phyloP scores from a whole-genome alignment of 78 protist species.

The Pigoraptor vietnamica region DNA sequence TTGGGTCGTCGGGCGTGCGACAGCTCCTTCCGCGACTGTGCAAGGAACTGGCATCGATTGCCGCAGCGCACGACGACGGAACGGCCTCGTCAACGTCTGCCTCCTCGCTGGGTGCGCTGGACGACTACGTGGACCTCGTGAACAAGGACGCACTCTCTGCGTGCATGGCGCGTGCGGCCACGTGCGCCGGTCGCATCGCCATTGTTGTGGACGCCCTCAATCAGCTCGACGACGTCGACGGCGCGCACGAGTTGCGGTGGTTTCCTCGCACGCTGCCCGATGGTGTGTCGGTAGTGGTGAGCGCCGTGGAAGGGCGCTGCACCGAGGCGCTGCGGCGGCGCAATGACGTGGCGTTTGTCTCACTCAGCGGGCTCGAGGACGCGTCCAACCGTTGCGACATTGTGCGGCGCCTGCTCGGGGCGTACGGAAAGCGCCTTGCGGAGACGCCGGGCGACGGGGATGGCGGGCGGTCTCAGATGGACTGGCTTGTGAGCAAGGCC shows the following conservation, averaged over 20 bases:
- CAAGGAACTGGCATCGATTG: slow-evolving; percentile 1
- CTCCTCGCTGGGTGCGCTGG: too few species aligned
- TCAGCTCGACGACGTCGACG: slow-evolving; percentile 28
- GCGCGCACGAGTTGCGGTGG: slow-evolving; percentile 54
- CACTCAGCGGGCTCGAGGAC: slow-evolving; percentile 32
- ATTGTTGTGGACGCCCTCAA: slow-evolving; percentile 61
- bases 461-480: slow-evolving; percentile 17
- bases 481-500: background rate
- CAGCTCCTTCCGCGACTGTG: slow-evolving; percentile 17
- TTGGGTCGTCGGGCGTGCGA: slow-evolving; percentile 17
- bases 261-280: slow-evolving; percentile 8
- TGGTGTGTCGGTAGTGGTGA: slow-evolving; percentile 22
- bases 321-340: background rate
- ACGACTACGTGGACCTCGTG: background rate
- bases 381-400: slow-evolving; percentile 7
- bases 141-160: background rate
- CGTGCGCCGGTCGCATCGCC: slow-evolving; percentile 9
- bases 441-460: slow-evolving; percentile 38
- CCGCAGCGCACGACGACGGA: background rate
- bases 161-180: slow-evolving; percentile 18
- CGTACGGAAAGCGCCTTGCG: slow-evolving; percentile 57
- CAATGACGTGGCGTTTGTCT: background rate
- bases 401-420: slow-evolving; percentile 20
- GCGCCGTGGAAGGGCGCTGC: slow-evolving; percentile 24
- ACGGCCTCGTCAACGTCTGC: background rate